Conservation (phyloP, 202 grass and related monocot species). For the Panicum virgatum region DNA sequence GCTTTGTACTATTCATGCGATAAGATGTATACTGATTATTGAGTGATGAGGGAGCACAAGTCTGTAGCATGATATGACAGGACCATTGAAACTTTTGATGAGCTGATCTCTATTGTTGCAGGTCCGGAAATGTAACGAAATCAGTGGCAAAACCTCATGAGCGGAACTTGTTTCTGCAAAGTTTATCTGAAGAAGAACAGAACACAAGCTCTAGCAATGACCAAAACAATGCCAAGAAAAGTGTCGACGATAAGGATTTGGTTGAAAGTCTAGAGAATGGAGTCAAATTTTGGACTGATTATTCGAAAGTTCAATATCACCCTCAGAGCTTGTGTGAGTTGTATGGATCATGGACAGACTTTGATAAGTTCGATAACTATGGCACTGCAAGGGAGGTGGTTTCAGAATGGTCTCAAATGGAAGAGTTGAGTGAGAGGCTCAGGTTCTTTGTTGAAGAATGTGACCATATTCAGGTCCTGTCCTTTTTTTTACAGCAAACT, state of each 20-base stretch:
- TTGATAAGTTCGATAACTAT: constrained; percentile 82
- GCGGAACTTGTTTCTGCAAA: constrained; percentile 85
- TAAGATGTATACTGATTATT: not conserved
- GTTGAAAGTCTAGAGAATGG: constrained; percentile 69
- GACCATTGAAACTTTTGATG: constrained; percentile 11
- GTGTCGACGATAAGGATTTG: constrained; percentile 69
- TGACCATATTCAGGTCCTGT: constrained; percentile 90
- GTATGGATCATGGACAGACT: constrained; percentile 81
- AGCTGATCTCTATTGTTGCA: constrained; percentile 29
- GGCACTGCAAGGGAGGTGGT: constrained; percentile 75
- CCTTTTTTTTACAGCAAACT: constrained; percentile 36
- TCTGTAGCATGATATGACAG: not conserved
- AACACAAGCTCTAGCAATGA: constrained; percentile 38
- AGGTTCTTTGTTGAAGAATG: constrained; percentile 98
- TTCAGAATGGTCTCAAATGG: constrained; percentile 71
- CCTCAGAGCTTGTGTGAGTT: constrained; percentile 82
- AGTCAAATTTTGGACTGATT: constrained; percentile 87
- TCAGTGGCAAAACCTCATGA: constrained; percentile 59
- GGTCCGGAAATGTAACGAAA: constrained; percentile 81
- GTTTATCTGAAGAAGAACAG: constrained; percentile 68
- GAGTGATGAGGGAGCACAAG: not conserved
- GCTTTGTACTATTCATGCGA: not conserved
- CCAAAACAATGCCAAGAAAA: constrained; percentile 22
- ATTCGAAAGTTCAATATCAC: constrained; percentile 94
- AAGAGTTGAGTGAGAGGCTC: constrained; percentile 91